Conservation (phyloP, 208 protist genomes). For the Crithidia expoeki region DNA sequence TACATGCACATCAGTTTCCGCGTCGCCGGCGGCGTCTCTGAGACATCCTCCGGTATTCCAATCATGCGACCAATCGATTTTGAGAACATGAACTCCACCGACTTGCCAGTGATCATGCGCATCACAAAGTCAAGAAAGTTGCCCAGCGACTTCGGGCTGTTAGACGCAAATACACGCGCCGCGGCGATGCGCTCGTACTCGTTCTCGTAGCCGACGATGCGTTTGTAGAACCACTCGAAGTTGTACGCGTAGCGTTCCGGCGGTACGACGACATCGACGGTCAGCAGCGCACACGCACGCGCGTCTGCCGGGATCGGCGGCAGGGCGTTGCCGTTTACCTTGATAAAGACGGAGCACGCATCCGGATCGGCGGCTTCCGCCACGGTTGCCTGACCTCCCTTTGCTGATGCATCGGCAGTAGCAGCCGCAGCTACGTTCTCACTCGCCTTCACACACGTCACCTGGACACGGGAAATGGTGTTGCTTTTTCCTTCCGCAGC, state of each 20-base stretch:
- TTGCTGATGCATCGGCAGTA: not conserved
- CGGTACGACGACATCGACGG: slow-evolving; percentile 77
- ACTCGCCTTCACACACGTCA: slow-evolving; percentile 18
- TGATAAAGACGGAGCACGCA: slow-evolving; percentile 24
- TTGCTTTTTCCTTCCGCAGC: slow-evolving; percentile 6
- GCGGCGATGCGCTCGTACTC: slow-evolving; percentile 81
- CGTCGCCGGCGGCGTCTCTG: slow-evolving; percentile 54
- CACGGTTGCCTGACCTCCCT: not conserved
- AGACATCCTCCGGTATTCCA: slow-evolving; percentile 61
- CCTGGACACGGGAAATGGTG: slow-evolving; percentile 25
- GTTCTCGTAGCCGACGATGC: slow-evolving; percentile 63
- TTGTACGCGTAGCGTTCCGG: slow-evolving; percentile 60
- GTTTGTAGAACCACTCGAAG: slow-evolving; percentile 88
- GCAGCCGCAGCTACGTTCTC: slow-evolving; percentile 1
- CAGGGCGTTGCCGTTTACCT: slow-evolving; percentile 42
- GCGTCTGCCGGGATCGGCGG: slow-evolving; percentile 58
- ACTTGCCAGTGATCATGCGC: slow-evolving; percentile 69
- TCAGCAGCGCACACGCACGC: slow-evolving; percentile 55
- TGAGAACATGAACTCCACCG: slow-evolving; percentile 64
- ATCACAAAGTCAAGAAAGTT: slow-evolving; percentile 64
- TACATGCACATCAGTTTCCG: slow-evolving; percentile 82
- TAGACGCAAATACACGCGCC: slow-evolving; percentile 66
- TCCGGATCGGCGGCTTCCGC: not conserved
- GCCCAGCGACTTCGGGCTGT: slow-evolving; percentile 46
- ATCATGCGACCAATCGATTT: slow-evolving; percentile 50